Conservation (phyloP, 495 filamentous ascomycete genomes). For the Ramalina intermedia region DNA sequence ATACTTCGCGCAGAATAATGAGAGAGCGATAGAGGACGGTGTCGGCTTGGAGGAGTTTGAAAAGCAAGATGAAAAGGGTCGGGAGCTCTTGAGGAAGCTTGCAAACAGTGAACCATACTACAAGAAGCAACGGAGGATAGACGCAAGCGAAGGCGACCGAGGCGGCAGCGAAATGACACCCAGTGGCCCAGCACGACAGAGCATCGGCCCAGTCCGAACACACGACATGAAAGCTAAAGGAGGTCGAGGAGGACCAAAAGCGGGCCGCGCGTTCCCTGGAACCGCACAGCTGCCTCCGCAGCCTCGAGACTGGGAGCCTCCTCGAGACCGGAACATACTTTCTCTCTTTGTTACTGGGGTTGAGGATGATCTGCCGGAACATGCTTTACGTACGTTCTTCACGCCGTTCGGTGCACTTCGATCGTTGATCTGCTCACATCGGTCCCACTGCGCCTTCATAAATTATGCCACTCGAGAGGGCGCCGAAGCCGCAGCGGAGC, state of each 20-base stretch:
- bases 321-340: slow-evolving; percentile 66
- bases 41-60: slow-evolving; percentile 79
- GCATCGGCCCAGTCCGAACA: slow-evolving; percentile 53
- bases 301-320: slow-evolving; percentile 70
- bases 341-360: slow-evolving; percentile 90
- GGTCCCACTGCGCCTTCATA: slow-evolving; percentile 90
- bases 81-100: slow-evolving; percentile 70
- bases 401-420: slow-evolving; percentile 73
- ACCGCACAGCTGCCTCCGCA: slow-evolving; percentile 63
- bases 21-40: slow-evolving; percentile 87
- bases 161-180: slow-evolving; percentile 22
- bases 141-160: slow-evolving; percentile 31
- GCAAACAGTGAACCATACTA: slow-evolving; percentile 92
- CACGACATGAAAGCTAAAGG: slow-evolving; percentile 34
- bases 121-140: slow-evolving; percentile 60
- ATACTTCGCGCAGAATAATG: slow-evolving; percentile 94
- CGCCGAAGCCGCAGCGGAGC: slow-evolving; percentile 70
- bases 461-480: slow-evolving; percentile 74
- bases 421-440: slow-evolving; percentile 85
- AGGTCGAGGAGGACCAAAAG: slow-evolving; percentile 35
- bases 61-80: slow-evolving; percentile 90
- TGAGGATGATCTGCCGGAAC: slow-evolving; percentile 89
- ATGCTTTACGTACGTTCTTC: slow-evolving; percentile 82
- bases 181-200: slow-evolving; percentile 29
- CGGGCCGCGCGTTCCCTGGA: slow-evolving; percentile 49